phyloP scores from a whole-genome alignment of 73 alveolate genomes.

The Symbiodinium natans region DNA sequence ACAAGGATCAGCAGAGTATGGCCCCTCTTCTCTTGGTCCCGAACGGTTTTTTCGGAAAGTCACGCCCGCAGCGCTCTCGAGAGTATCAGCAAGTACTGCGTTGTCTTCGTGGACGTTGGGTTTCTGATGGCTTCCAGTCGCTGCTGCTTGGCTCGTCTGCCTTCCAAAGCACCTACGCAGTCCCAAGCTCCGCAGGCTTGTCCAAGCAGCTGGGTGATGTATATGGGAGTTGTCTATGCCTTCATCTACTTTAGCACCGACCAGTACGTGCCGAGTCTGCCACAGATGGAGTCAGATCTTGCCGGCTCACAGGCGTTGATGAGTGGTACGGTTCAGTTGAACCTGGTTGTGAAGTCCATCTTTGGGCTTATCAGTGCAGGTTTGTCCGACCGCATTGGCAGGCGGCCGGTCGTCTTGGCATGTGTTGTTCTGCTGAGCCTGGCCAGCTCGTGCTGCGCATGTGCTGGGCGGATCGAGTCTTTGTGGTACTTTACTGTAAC shows the following conservation, averaged over 20 bases:
- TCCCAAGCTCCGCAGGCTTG: too few relatives aligned
- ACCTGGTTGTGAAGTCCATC: background rate
- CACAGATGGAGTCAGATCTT: constrained; percentile 32
- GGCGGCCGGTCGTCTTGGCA: constrained; percentile 13
- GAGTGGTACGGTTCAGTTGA: constrained; percentile 49
- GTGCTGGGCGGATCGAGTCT: too few relatives aligned
- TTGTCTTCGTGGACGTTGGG: too few relatives aligned
- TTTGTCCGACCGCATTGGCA: constrained; percentile 59
- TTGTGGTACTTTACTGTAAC: too few relatives aligned
- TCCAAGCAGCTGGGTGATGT: background rate
- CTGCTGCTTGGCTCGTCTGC: too few relatives aligned
- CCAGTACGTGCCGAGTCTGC: constrained; percentile 23
- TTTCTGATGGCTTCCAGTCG: too few relatives aligned
- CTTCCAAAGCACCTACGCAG: too few relatives aligned
- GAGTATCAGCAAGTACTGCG: too few relatives aligned
- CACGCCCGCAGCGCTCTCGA: too few relatives aligned
- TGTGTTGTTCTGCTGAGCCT: background rate
- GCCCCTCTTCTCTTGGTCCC: too few relatives aligned
- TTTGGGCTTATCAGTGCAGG: background rate
- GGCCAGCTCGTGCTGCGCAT: constrained; percentile 23
- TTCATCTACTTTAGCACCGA: constrained; percentile 40
- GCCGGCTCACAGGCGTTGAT: constrained; percentile 14
- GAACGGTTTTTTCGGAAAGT: too few relatives aligned
- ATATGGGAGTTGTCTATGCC: constrained; percentile 12
- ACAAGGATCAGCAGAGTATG: too few relatives aligned